Base-by-base conservation (phyloP, 129 eudicot species). In the Silybum marianum region DNA sequence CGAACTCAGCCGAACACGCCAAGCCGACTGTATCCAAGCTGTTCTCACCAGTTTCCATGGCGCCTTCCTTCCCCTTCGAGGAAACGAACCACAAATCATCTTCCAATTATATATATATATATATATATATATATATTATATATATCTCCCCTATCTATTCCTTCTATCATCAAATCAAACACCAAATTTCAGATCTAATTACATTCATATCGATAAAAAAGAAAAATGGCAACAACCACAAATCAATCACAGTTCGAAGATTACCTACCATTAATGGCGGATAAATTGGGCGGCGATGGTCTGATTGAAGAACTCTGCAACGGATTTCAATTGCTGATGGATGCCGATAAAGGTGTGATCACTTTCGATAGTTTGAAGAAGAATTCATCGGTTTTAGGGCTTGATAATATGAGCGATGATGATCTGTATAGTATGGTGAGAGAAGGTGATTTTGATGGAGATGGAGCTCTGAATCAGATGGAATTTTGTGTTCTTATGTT, bases 401-500 rank as follows among this genome's bases (percentile, higher is more conserved):
- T 89, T 36, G 85, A 21, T 12, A 85, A 67, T 12, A 26, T 86
- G 86, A 82, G 79, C 11, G 85, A 89, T 10, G 88, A 84, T 19
- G 90, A 86, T 78, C 18, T 89, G 21, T n/a, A 12, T 80, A 54
- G 80, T 28, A 89, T 89, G 92, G 48, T 89, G 76, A 84, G 54
- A 4, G 90, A 86, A 84, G 92, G 92, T 6, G 92, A 89, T 80
- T 23, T 76, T 16, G 90, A 89, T 76, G 88, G 88, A 8, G 92
- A 89, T 73, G 90, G 87, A 3, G 76, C 44, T 16, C 46, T 89
- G 38, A 85, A 75, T 74, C 83, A 86, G 70, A 89, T 89, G 92
- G 92, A 89, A 73, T 89, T 89, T 82, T 84, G 88, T 78, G 90
- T 80, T 70, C 83, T 86, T 42, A 86, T 86, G 89, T 83, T 86